phyloP scores from a whole-genome alignment of 2,329 filamentous ascomycete species.

The Colletotrichum truncatum region DNA sequence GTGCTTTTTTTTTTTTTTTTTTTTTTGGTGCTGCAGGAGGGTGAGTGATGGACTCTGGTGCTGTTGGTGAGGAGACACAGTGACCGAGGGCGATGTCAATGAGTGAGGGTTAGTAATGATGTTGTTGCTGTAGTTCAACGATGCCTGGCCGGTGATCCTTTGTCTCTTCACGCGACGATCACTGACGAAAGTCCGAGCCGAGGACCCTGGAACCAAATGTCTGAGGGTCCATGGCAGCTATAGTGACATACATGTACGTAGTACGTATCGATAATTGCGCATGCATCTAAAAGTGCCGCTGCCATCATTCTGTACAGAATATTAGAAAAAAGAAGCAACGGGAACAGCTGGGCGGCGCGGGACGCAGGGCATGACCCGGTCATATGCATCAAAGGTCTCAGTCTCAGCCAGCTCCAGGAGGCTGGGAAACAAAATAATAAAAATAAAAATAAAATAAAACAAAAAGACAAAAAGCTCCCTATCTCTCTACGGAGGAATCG shows the following conservation, averaged over 20 bases:
- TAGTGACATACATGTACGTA: background rate
- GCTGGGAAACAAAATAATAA: no score
- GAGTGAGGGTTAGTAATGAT: background rate
- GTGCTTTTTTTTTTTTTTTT: background rate
- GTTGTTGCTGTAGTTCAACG: background rate
- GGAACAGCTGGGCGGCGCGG: background rate
- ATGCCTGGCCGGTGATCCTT: constrained; percentile 17
- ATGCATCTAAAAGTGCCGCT: background rate
- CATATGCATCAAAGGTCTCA: constrained; percentile 17
- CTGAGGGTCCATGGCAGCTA: background rate
- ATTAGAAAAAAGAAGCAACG: constrained; percentile 19
- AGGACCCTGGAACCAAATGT: constrained; percentile 3
- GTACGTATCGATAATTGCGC: background rate
- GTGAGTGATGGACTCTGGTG: background rate
- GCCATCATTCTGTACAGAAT: constrained; percentile 8
- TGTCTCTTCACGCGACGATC: constrained; percentile 28
- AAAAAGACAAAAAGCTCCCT: background rate
- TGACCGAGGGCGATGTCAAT: background rate
- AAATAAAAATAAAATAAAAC: no score
- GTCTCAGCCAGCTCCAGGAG: background rate
- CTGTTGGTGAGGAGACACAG: background rate
- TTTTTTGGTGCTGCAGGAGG: background rate
- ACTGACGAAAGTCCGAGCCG: constrained; percentile 1
- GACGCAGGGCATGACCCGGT: background rate
- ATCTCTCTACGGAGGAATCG: background rate